Evolutionary conservation across 2,329 filamentous ascomycete genomes (phyloP), one percentile per base, ranked within the genome.

Genomic region (Colletotrichum liriopes): DNA sequence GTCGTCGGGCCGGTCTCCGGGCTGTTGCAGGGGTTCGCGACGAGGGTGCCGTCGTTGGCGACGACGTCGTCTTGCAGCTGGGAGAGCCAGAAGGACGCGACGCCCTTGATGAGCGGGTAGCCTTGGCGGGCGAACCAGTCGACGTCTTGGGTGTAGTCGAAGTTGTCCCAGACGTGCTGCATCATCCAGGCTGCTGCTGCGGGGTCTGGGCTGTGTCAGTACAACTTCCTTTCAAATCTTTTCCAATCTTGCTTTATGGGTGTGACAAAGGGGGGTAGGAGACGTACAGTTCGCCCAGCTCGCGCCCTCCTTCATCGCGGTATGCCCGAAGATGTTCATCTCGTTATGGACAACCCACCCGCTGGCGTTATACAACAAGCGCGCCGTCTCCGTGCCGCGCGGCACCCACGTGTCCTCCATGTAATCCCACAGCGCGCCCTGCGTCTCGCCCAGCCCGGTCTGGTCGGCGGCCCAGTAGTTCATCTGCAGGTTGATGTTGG

Each of bases 401-500:
- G 88, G 86, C 0, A 85, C 83, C 87, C 87, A 89, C 0, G 83
- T 90, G 23, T 88, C 79, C 6, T 80, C 73, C 79, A 91, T 89
- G 67, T 87, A 89, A 9, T 86, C 79, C 84, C 86, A 90, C 0
- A 89, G 77, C 0, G 86, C 83, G 0, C 78, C 77, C 58, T 87
- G 83, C 0, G 87, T 81, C 2, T 79, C 79, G 0, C 82, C 83
- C 0, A 90, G 78, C 0, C 87, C 88, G 0, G 87, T 88, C 64
- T 88, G 83, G 43, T 89, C 87, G 2, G 85, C 84, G 1, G 80
- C 81, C 89, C 89, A 91, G 74, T 90, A 85, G 71, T 90, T 91
- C 89, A 90, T 91, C 74, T 91, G 87, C 0, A 90, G 68, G 68
- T 91, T 91, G 75, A 91, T 90, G 72, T 91, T 88, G 49, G 85